Percentiles rank a stretch among this genome's conserved stretches.
Conservation (phyloP, 225 moss, liverwort and hornwort genomes). For the Rhytidiadelphus loreus region DNA sequence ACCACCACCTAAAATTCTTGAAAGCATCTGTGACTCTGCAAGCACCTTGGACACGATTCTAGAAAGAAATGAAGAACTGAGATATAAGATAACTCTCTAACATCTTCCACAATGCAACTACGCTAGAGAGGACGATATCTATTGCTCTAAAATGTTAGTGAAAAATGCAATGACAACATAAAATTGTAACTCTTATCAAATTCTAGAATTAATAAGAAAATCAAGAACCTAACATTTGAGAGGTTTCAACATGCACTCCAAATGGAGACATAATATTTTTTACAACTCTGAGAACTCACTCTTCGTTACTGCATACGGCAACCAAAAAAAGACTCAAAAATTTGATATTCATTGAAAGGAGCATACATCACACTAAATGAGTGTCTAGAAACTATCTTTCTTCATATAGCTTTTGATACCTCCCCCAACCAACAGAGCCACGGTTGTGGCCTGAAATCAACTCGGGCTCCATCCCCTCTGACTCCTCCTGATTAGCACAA, state of each 20-base stretch:
- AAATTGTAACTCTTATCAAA: not conserved
- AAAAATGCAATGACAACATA: not conserved
- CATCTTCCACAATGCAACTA: not conserved
- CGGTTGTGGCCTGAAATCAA: conserved; percentile 49
- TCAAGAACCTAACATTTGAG: not conserved
- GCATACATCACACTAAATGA: not conserved
- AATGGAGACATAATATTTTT: not conserved
- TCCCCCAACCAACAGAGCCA: conserved; percentile 39
- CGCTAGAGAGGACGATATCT: no score
- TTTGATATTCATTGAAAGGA: not conserved
- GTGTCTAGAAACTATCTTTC: not conserved
- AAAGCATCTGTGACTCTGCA: not conserved
- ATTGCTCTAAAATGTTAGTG: not conserved
- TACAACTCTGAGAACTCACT: not conserved
- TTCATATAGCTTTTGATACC: not conserved
- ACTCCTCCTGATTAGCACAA: conserved; percentile 29
- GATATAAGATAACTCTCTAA: not conserved
- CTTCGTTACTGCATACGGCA: not conserved
- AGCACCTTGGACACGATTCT: not conserved
- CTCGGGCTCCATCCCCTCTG: conserved; percentile 52
- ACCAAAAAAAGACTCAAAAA: not conserved
- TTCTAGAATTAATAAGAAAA: not conserved
- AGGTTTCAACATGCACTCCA: not conserved
- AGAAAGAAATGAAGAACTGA: no score
- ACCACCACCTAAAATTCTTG: not conserved